Evolutionary conservation across 164 flowering plant species (phyloP), one percentile per base, ranked within the genome.

Genomic region (Tinospora cordifolia): DNA sequence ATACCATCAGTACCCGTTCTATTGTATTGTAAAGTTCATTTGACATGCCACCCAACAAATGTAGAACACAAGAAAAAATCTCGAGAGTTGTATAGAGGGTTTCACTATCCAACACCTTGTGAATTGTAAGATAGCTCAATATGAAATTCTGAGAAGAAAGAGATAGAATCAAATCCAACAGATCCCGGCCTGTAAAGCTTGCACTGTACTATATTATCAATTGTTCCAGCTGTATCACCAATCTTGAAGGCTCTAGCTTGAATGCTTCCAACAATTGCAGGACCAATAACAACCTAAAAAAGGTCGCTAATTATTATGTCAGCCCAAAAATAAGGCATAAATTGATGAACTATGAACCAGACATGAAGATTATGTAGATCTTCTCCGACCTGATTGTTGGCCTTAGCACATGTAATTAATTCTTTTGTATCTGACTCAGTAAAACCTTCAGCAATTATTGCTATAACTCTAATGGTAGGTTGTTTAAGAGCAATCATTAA

Each of bases 1-100:
- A 95, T 85, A 76, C 99, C 99, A 83, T 95, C 98, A 12, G 99
- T 90, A 95, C 99, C 73, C 99, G 97, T 65, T 98, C 98, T 79
- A 95, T 83, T 64, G 97, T 84, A 71, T 82, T 95, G 79, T 95
- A 95, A 58, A 95, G 62, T 77, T 95, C 99, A 81, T 95, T 92
- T 58, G 99, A 95, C 99, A 95, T 95, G 62, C 98, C 99, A 76
- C 99, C 99, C 99, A 92, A 89, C 67, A 77, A 44, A 62, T 63
- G 54, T 46, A 46, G 54, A 71, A 68, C 13, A n/a, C 22, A 38
- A 65, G 38, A 36, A 25, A 24, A 15, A 12, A 25, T 59, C 60
- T 2, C 24, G 2, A 26, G 24, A 11, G 10, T 2, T 7, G 39
- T 21, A 65, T 7, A 65, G 44, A 54, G 24, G 60, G 24, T 24